Percentiles rank a stretch among this genome's conserved stretches.
phyloP scores from a whole-genome alignment of 2,329 filamentous ascomycete genomes.

The Colletotrichum lentis region DNA sequence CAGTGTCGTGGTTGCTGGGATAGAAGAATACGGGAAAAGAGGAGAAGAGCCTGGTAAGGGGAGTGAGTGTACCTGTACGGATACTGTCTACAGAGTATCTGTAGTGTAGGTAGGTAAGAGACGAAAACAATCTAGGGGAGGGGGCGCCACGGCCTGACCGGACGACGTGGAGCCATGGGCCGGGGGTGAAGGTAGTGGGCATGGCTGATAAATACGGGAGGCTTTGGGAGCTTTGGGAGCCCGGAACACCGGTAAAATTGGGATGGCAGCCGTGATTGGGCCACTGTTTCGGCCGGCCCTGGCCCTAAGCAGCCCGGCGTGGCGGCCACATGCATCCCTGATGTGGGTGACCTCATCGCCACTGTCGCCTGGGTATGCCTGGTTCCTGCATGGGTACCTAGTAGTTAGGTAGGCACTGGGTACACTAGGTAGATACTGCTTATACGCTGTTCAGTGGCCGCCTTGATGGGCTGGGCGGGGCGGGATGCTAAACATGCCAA shows the following conservation, averaged over 20 bases:
- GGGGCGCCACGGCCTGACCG: constrained; percentile 16
- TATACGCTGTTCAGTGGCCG: background rate
- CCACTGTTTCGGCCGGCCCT: constrained; percentile 12
- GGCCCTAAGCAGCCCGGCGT: constrained; percentile 18
- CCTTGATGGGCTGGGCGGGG: constrained; percentile 2
- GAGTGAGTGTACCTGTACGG: no score
- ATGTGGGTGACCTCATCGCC: constrained; percentile 1
- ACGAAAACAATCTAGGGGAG: constrained; percentile 3
- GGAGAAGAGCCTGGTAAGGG: no score
- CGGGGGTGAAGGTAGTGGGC: constrained; percentile 14
- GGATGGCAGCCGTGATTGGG: constrained; percentile 31
- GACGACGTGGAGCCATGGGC: constrained; percentile 16
- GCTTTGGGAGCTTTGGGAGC: constrained; percentile 22
- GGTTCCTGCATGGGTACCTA: constrained; percentile 14
- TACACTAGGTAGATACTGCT: no score
- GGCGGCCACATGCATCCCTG: constrained; percentile 13
- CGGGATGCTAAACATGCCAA: constrained; percentile 6
- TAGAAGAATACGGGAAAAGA: constrained; percentile 12
- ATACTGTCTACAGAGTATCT: no score
- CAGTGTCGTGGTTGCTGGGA: constrained; percentile 18
- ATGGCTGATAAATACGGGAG: constrained; percentile 28
- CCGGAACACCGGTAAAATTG: constrained; percentile 23
- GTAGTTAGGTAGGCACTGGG: no score
- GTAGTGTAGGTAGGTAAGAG: background rate
- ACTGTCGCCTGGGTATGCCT: constrained; percentile 14